Conservation (phyloP, 2,329 filamentous ascomycete species). For the Ophiostoma montium region DNA sequence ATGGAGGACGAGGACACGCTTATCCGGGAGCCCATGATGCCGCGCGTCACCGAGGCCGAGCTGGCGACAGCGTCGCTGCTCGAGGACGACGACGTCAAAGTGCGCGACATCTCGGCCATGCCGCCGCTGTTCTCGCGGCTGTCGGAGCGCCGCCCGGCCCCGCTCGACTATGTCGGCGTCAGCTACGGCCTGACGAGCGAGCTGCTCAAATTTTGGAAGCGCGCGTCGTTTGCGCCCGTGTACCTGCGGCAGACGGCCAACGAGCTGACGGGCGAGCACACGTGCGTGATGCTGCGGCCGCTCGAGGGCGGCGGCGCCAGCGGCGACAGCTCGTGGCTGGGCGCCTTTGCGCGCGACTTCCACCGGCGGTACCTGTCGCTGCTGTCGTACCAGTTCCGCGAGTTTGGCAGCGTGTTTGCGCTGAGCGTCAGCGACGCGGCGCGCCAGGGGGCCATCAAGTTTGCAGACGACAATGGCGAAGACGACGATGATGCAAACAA, state of each 20-base stretch:
- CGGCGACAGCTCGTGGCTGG: slow-evolving; percentile 70
- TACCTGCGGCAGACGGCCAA: slow-evolving; percentile 92
- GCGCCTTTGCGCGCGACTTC: slow-evolving; percentile 84
- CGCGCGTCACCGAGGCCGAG: slow-evolving; percentile 70
- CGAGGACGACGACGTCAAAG: slow-evolving; percentile 66
- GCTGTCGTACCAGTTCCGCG: slow-evolving; percentile 82
- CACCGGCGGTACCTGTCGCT: slow-evolving; percentile 84
- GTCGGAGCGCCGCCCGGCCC: slow-evolving; percentile 63
- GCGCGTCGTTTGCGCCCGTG: slow-evolving; percentile 69
- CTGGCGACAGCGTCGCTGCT: slow-evolving; percentile 62
- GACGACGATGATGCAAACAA: neutral
- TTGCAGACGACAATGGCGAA: slow-evolving; percentile 43
- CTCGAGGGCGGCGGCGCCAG: slow-evolving; percentile 37
- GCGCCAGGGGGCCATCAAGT: slow-evolving; percentile 35
- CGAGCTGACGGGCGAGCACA: slow-evolving; percentile 92
- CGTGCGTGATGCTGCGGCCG: slow-evolving; percentile 89
- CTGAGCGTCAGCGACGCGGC: slow-evolving; percentile 83
- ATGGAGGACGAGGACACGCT: neutral
- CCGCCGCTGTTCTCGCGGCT: slow-evolving; percentile 85
- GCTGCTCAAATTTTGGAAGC: slow-evolving; percentile 96
- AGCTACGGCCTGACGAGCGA: slow-evolving; percentile 80
- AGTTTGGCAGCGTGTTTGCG: slow-evolving; percentile 64
- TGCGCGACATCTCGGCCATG: slow-evolving; percentile 82
- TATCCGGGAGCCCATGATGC: slow-evolving; percentile 45
- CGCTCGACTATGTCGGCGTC: slow-evolving; percentile 85